phyloP scores from a whole-genome alignment of 345 rosid genomes.

The Pugionium cornutum region DNA sequence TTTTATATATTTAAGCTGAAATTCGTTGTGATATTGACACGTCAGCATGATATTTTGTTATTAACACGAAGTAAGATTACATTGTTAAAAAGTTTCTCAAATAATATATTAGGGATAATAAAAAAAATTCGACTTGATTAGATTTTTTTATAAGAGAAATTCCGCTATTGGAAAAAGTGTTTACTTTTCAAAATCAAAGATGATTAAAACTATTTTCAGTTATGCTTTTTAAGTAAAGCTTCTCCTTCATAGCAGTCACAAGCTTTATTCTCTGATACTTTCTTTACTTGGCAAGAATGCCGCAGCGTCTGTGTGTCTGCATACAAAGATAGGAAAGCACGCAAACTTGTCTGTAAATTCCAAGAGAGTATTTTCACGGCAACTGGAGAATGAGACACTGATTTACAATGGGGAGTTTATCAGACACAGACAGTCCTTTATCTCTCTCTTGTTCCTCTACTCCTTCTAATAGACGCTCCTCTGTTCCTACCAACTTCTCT shows the following conservation, averaged over 20 bases:
- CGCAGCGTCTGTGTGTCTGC: background rate
- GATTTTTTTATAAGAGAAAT: background rate
- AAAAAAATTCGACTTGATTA: no score
- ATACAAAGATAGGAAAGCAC: constrained; percentile 23
- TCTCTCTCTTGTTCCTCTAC: constrained; percentile 27
- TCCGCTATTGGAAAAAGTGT: background rate
- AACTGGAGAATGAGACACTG: background rate
- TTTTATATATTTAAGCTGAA: no score
- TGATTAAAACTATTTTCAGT: background rate
- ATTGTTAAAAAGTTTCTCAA: no score
- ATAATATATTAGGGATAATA: no score
- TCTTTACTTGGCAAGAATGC: constrained; percentile 4
- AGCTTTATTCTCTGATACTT: constrained; percentile 22
- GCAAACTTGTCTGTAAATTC: constrained; percentile 9
- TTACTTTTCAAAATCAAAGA: constrained; percentile 2
- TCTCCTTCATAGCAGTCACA: constrained; percentile 22
- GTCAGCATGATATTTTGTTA: no score
- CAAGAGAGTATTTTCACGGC: background rate
- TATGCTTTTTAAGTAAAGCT: constrained; percentile 29
- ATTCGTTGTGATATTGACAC: no score
- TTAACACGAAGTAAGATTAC: no score
- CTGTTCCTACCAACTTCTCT: constrained; percentile 48
- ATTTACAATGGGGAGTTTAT: constrained; percentile 22
- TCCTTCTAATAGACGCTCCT: constrained; percentile 16
- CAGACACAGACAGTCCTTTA: constrained; percentile 4